Percentiles rank a stretch among this genome's conserved stretches.
These are phyloP conservation scores for Phaffia australis DNA, from an alignment of 768 basidiomycete genomes.

Conservation along the genomic window DNA sequence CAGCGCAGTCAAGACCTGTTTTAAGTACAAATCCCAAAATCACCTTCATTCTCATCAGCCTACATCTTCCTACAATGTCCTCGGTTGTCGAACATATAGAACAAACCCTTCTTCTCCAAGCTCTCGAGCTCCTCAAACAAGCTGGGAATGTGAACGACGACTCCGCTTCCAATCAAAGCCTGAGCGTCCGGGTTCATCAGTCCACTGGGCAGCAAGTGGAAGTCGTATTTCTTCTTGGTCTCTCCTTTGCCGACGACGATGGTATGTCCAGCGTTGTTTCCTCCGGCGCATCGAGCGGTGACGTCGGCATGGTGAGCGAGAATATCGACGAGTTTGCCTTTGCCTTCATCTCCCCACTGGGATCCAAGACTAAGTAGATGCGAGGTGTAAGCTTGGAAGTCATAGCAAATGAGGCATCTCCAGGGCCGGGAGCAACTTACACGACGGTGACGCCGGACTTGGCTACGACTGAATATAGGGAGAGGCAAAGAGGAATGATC, in stretches of 20 bases:
- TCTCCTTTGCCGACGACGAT: slow-evolving; percentile 72
- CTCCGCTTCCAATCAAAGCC: slow-evolving; percentile 82
- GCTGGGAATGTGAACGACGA: slow-evolving; percentile 91
- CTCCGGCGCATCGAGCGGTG: slow-evolving; percentile 93
- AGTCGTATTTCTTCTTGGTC: slow-evolving; percentile 75
- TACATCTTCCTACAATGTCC: neutral
- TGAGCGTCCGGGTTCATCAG: slow-evolving; percentile 74
- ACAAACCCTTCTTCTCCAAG: slow-evolving; percentile 65
- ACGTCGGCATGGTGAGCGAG: slow-evolving; percentile 78
- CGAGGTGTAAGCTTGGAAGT: neutral
- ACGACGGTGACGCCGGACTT: slow-evolving; percentile 14
- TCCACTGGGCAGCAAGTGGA: slow-evolving; percentile 88
- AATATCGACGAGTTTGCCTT: slow-evolving; percentile 84
- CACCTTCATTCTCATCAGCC: neutral
- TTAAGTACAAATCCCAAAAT: neutral
- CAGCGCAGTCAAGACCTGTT: slow-evolving; percentile 70
- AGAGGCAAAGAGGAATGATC: no score
- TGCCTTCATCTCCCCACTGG: slow-evolving; percentile 43
- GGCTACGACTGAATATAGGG: no score
- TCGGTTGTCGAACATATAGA: neutral
- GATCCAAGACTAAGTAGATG: slow-evolving; percentile 35
- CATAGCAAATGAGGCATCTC: neutral
- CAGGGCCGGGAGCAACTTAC: neutral
- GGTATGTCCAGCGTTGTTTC: slow-evolving; percentile 98
- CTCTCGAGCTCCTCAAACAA: slow-evolving; percentile 89